Base-by-base conservation (phyloP, 257 asterid species). In the Solanum stenotomum region DNA sequence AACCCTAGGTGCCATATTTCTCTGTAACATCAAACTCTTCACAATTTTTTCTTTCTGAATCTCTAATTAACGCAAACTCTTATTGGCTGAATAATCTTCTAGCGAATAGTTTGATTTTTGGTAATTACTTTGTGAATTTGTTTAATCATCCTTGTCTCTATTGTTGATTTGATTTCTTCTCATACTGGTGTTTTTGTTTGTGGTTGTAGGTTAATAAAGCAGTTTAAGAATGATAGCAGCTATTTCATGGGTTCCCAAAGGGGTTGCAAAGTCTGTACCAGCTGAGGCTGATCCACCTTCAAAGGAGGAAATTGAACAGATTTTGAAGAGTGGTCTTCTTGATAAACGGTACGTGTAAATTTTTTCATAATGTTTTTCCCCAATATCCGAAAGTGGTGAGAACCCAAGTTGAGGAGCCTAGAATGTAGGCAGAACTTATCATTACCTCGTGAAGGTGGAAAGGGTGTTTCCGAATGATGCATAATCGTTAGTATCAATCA, bases 171-270 rank as follows among this genome's bases (percentile, higher is more conserved):
- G 23, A 72, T 18, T 18, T 72, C 79, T 72, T 72, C 79, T 33
- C 15, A 72, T 31, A 74, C 3, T 15, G 9, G 49, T 4, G 46
- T 10, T 74, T 38, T 38, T 77, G 33, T 2, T 77, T 40, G 84
- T 77, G 13, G 59, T 23, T 13, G 34, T 77, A 77, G 35, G 34
- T 77, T 38, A 31, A 77, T 77, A 40, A 77, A 40, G 14, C n/a
- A n/a, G n/a, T 8, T 16, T 40, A 81, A 95, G 42, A 88, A 96
- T 96, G 99, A 95, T 95, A 71, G 78, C 98, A 29, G 93, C 96
- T 14, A 89, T 96, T 86, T 95, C 97, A 6, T 96, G 98, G 98
- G 84, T 96, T 71, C 98, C 98, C 2, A 94, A 96, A 89, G 98
- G 98, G 44, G 95, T 87, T 76, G 89, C 94, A 56, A 95, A 94